Evolutionary conservation across 73 alveolate genomes (phyloP).

Genomic region (Diophrys appendiculata): DNA sequence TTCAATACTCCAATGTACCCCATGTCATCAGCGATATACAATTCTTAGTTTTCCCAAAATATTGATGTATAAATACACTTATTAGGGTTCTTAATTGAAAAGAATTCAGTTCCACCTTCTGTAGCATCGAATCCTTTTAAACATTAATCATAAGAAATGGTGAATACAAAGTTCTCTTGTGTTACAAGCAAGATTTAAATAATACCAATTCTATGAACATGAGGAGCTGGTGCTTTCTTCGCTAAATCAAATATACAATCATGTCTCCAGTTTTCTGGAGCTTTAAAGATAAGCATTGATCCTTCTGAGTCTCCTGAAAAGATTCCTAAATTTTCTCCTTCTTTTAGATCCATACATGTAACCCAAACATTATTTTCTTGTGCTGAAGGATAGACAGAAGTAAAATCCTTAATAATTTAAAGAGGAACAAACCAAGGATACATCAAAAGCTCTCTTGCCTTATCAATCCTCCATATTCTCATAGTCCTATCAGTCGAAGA

Average conservation of each 20-base stretch:
- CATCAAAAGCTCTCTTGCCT: conserved; percentile 82
- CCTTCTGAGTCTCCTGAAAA: conserved; percentile 94
- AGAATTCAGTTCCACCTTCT: conserved; percentile 45
- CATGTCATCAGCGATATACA: conserved; percentile 76
- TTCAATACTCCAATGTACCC: conserved; percentile 79
- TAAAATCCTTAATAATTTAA: conserved; percentile 71
- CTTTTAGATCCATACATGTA: conserved; percentile 71
- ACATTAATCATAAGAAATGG: conserved; percentile 76
- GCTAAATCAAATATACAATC: conserved; percentile 67
- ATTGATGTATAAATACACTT: conserved; percentile 60
- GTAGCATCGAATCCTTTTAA: conserved; percentile 81
- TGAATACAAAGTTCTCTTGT: conserved; percentile 75
- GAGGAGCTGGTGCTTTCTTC: conserved; percentile 56
- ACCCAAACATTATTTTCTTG: conserved; percentile 68
- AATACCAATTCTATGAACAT: conserved; percentile 72
- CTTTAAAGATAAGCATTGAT: conserved; percentile 63
- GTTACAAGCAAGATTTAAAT: conserved; percentile 67
- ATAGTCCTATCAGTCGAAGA: conserved; percentile 76
- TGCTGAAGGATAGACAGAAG: conserved; percentile 65
- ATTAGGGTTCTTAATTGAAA: not conserved
- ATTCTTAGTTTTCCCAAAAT: conserved; percentile 57
- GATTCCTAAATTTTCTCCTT: conserved; percentile 66
- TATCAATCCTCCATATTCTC: conserved; percentile 79
- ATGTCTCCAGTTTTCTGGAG: conserved; percentile 65
- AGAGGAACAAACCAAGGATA: conserved; percentile 85